A percentile compares a stretch with the other conserved stretches of the same genome.
phyloP scores from a whole-genome alignment of 495 filamentous ascomycete genomes.

The Symbiotaphrina buchneri region DNA sequence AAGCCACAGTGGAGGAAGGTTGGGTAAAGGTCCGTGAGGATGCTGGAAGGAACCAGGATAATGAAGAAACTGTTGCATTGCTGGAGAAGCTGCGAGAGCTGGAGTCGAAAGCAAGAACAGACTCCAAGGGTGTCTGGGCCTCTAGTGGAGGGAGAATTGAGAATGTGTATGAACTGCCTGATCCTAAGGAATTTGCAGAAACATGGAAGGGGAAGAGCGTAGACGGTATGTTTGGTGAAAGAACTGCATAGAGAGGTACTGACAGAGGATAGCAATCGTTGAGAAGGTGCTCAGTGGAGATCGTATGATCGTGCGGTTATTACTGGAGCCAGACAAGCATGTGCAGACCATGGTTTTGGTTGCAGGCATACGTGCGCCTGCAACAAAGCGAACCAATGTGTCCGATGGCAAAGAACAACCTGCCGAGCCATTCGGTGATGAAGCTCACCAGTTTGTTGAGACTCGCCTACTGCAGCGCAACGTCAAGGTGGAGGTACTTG shows the following conservation, averaged over 20 bases:
- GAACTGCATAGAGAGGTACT: too few relatives aligned
- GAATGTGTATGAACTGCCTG: constrained; percentile 53
- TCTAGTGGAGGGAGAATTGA: constrained; percentile 35
- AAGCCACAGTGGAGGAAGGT: constrained; percentile 60
- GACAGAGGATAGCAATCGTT: constrained; percentile 25
- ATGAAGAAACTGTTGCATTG: constrained; percentile 41
- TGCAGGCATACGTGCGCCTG: constrained; percentile 71
- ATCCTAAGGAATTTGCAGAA: constrained; percentile 47
- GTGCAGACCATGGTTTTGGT: constrained; percentile 67
- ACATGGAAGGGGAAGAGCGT: constrained; percentile 57
- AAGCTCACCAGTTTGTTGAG: constrained; percentile 73
- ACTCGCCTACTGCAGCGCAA: constrained; percentile 63
- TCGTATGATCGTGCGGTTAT: constrained; percentile 62
- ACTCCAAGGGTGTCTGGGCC: constrained; percentile 59
- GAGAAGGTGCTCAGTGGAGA: constrained; percentile 86
- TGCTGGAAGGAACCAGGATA: constrained; percentile 66
- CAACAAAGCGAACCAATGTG: constrained; percentile 57
- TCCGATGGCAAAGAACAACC: constrained; percentile 57
- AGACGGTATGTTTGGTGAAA: constrained; percentile 34
- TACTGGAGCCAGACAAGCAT: constrained; percentile 56
- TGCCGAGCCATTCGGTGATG: constrained; percentile 70
- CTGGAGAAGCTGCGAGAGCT: constrained; percentile 53
- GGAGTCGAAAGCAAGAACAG: constrained; percentile 61
- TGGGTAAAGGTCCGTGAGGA: constrained; percentile 86
- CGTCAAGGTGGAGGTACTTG: constrained; percentile 59